Percentiles rank a stretch among this genome's conserved stretches.
These are phyloP conservation scores for Colletotrichum endophyticum DNA, from an alignment of 2,329 filamentous ascomycete species.

Conservation along the genomic window DNA sequence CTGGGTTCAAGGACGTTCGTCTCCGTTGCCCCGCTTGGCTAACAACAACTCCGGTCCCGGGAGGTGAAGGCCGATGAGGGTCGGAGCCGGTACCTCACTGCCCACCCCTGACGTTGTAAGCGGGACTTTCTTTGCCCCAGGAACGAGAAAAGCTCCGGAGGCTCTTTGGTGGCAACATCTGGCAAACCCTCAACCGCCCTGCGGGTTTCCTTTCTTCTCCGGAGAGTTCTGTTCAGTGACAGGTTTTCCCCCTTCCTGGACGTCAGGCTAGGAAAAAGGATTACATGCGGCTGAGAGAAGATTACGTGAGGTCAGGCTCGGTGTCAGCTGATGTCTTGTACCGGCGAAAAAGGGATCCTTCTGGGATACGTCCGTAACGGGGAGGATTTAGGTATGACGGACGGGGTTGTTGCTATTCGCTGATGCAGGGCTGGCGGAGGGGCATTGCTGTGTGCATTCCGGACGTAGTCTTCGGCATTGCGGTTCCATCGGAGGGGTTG, in stretches of 20 bases:
- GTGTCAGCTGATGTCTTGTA: background rate
- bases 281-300: background rate
- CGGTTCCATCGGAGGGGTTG: background rate
- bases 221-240: background rate
- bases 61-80: background rate
- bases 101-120: background rate
- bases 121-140: background rate
- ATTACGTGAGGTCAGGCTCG: background rate
- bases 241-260: background rate
- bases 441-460: background rate
- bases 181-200: background rate
- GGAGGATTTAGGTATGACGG: background rate
- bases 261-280: background rate
- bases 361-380: background rate
- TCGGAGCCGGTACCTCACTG: no score
- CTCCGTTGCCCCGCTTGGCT: background rate
- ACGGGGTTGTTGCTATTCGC: background rate
- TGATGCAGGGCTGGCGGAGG: background rate
- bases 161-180: background rate
- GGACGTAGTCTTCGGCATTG: background rate
- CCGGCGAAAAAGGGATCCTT: background rate
- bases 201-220: background rate
- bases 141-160: background rate
- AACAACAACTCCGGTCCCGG: background rate
- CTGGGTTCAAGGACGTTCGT: background rate